Evolutionary conservation across 306 rosid genomes (phyloP), one percentile per base, ranked within the genome.

Genomic region (Vicia villosa): DNA sequence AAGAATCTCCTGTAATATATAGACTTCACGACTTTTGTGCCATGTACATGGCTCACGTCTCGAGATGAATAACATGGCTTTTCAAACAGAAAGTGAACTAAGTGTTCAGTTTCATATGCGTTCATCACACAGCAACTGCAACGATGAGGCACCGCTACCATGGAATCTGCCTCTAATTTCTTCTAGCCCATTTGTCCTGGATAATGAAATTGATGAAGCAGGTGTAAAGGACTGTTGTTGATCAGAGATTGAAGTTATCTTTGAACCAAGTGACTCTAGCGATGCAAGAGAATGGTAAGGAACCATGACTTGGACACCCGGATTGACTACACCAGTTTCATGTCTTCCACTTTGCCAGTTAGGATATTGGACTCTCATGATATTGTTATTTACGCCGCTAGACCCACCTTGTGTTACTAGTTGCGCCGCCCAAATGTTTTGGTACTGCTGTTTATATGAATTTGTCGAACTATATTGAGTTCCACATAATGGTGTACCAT

Each of bases 121-220:
- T 77, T 85, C 89, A 21, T 81, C 78, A 75, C 90, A 83, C 62
- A 85, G 85, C 65, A 83, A 70, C 68, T 84, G 89, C 81, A 79
- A 64, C 22, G 90, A 85, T 50, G 82, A 58, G 52, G 84, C 65
- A 56, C 63, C 74, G 5, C 62, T 75, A 30, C 72, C 46, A 45
- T 43, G 78, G 75, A 81, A 77, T 64, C 83, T 80, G 26, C 80
- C 87, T 42, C 70, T 73, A 16, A 74, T 60, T 37, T 79, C 86
- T 70, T 84, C 85, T 8, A 81, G 72, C 22, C 69, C 79, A 20
- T 38, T 70, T 41, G 83, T 58, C 40, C 80, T 66, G 19, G 80
- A 74, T 13, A 74, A 65, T 8, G 75, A 73, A 64, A 83, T 69
- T 1, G 86, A 76, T 30, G 89, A 72, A 51, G 83, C 12, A 2